A percentile compares a stretch with the other conserved stretches of the same genome.
phyloP scores from a whole-genome alignment of 192 early-diverging fungal species.

The Cetraspora pellucida region DNA sequence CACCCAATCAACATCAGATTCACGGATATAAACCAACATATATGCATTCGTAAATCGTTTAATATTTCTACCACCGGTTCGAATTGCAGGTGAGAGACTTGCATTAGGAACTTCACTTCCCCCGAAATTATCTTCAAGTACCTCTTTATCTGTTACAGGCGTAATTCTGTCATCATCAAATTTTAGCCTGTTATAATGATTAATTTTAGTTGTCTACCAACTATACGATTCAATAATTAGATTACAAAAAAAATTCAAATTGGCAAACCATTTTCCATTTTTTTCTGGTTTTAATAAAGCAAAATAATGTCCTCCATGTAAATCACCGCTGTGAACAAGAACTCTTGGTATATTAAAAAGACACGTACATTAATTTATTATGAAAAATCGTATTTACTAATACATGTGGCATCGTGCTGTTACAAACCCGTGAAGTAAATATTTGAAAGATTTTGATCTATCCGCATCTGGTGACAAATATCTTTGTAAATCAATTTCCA shows the following conservation, averaged over 20 bases:
- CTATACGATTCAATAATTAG: not conserved
- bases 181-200: slow-evolving; percentile 54
- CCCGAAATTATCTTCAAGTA: slow-evolving; percentile 94
- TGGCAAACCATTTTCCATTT: slow-evolving; percentile 70
- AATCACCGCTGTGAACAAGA: slow-evolving; percentile 91
- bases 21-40: slow-evolving; percentile 97
- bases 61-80: slow-evolving; percentile 50
- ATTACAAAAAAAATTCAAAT: not conserved
- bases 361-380: not conserved
- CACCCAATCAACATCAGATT: slow-evolving; percentile 69
- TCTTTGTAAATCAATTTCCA: slow-evolving; percentile 79
- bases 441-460: slow-evolving; percentile 67
- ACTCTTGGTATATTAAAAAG: slow-evolving; percentile 66
- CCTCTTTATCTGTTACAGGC: slow-evolving; percentile 76
- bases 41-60: slow-evolving; percentile 97
- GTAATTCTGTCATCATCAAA: slow-evolving; percentile 97
- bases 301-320: slow-evolving; percentile 94
- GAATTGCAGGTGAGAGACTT: slow-evolving; percentile 39
- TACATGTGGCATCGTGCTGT: not conserved
- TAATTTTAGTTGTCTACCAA: not conserved
- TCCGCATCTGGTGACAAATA: slow-evolving; percentile 75
- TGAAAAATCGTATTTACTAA: not conserved
- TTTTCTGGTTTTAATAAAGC: slow-evolving; percentile 82
- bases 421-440: slow-evolving; percentile 82
- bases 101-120: slow-evolving; percentile 64